Base-by-base conservation (phyloP, 169 alveolate species). In the Sarcocystis neurona region DNA sequence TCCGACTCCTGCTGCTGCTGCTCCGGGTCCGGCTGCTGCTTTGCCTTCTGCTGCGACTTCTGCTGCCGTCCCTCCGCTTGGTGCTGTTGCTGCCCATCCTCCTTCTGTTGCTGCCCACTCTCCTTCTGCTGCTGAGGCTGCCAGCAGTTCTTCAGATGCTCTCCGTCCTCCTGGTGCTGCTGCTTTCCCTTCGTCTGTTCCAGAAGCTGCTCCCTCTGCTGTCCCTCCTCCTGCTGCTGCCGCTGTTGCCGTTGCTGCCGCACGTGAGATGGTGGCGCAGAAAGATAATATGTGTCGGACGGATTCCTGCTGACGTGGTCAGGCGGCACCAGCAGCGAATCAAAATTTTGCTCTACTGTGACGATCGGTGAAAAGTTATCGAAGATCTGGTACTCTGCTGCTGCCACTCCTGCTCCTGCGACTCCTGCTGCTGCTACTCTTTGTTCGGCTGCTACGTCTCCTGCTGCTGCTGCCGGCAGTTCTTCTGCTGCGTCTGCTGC, bases 251-350 rank as follows among this genome's bases (percentile, higher is more conserved):
- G 34, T 39, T n/a, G 56, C 43, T 46, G n/a, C 10, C 79, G 3
- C 56, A 4, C n/a, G 34, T n/a, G 41, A 37, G 18, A n/a, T 6
- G 41, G 50, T 8, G 79, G 0, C 12, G 79, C 63, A 1, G 20
- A 27, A 48, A 94, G 53, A 78, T 94, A 96, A 82, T 93, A 96
- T 44, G 98, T 96, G 85, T 96, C 97, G 30, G 94, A 89, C 37
- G 93, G 90, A 70, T 66, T 86, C 66, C 98, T 78, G 43, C 94
- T 82, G 34, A 92, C 94, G 88, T 96, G 98, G 50, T 91, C 94
- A 77, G 85, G 72, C 20, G 96, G 96, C 0, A 96, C 92, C 1
- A 93, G 88, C 37, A 96, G 90, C 53, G 92, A 92, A 79, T 95
- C 98, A 80, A 96, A 96, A 84, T 96, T 95, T 70, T 94, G 80